Evolutionary conservation across 148 eudicot genomes (phyloP).

Genomic region (Chenopodium berlandieri): DNA sequence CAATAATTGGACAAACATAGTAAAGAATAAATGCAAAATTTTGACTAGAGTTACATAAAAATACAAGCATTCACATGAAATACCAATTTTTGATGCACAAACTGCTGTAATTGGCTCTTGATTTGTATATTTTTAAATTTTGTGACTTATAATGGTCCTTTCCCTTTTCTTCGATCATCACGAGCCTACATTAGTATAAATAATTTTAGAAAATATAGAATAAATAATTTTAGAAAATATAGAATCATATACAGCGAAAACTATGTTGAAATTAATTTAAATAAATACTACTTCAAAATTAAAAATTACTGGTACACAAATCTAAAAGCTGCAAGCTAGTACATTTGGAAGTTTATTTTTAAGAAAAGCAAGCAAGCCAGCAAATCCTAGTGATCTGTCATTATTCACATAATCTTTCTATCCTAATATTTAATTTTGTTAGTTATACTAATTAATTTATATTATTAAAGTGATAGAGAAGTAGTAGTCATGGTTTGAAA

Average conservation of each 20-base stretch:
- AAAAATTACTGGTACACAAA: too few relatives aligned
- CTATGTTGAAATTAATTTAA: background rate
- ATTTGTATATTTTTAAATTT: background rate
- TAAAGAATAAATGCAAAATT: background rate
- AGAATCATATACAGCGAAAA: background rate
- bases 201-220: background rate
- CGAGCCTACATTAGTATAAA: slow-evolving; percentile 45
- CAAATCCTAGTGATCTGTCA: background rate
- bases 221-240: background rate
- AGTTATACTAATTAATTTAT: background rate
- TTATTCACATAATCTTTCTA: too few relatives aligned
- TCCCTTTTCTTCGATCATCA: slow-evolving; percentile 69
- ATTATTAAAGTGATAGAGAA: background rate
- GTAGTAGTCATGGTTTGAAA: background rate
- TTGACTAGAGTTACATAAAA: too few relatives aligned
- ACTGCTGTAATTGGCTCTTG: background rate
- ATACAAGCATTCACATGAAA: too few relatives aligned
- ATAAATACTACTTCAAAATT: too few relatives aligned
- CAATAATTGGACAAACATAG: background rate
- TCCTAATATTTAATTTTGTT: too few relatives aligned
- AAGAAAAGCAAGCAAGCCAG: background rate
- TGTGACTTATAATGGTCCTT: slow-evolving; percentile 26
- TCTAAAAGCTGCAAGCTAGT: background rate
- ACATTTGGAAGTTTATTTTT: background rate
- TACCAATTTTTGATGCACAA: background rate